Evolutionary conservation across 176 grass and related monocot species (phyloP), one percentile per base, ranked within the genome.

Genomic region (Alopecurus myosuroides): DNA sequence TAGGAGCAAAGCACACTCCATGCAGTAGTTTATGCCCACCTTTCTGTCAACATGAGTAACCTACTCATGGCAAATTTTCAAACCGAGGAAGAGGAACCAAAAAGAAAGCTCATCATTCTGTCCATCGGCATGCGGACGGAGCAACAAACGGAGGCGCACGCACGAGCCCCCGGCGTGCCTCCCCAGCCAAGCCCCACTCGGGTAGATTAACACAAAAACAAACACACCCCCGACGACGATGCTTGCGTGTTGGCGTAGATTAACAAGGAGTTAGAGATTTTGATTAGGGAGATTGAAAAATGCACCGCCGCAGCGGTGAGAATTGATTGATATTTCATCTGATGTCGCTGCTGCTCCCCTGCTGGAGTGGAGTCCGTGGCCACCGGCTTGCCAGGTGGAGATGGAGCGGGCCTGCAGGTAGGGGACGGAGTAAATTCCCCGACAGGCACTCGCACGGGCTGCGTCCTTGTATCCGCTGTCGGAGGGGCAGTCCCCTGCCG

Each of bases 121-220:
- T 68, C 55, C 39, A 55, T 49, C 85, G 80, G 84, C 81, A 76
- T 20, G 76, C 76, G 75, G 48, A 26, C 67, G 58, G 80, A 40
- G 51, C 76, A 80, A 69, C 68, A 80, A 69, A 84, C 75, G 57
- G 84, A 69, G 67, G 66, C 85, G 56, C 89, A 90, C 85, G 56
- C 89, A 90, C 85, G 89, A 76, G 76, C 67, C 46, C 4, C 76
- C 26, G 14, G 80, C 80, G 76, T 90, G 89, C 68, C 30, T 33
- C 80, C 68, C 68, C 79, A 84, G 19, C 45, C 44, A 45, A 45
- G 44, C 74, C 34, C 23, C 29, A 14, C 48, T 49, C 70, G 74
- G 12, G 13, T n/a, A n/a, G n/a, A n/a, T n/a, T 6, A 62, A 51
- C 36, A 62, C 31, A 55, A 78, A 78, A 41, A 72, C 62, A 39